Percentiles rank a stretch among this genome's conserved stretches.
Conservation (phyloP, 305 asterid species). For the Euphrasia arctica region DNA sequence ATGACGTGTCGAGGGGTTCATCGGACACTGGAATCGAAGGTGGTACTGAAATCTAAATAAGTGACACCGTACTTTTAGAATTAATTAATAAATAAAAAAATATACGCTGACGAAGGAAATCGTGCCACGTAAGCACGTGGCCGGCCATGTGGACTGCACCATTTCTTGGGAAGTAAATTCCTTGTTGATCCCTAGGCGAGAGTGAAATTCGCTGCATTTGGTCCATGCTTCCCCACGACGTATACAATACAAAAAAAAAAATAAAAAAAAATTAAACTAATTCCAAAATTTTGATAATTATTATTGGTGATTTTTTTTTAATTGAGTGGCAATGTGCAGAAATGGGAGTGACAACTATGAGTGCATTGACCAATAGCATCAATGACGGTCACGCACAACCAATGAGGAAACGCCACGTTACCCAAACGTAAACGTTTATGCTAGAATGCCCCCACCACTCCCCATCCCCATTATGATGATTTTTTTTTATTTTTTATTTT, state of each 20-base stretch:
- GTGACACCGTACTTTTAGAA: too few species aligned
- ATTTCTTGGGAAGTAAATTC: slow-evolving; percentile 29
- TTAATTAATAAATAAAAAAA: slow-evolving; percentile 8
- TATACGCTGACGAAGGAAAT: slow-evolving; percentile 4
- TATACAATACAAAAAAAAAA: too few species aligned
- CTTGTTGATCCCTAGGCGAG: slow-evolving; percentile 51
- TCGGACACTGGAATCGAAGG: slow-evolving; percentile 17
- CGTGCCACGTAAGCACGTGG: slow-evolving; percentile 38
- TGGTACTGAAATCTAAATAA: not conserved
- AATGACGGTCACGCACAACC: slow-evolving; percentile 34
- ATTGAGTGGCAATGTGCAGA: slow-evolving; percentile 15
- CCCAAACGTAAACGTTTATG: slow-evolving; percentile 33
- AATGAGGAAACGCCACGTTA: slow-evolving; percentile 38
- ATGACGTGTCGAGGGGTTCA: slow-evolving; percentile 26
- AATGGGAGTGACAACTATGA: slow-evolving; percentile 25
- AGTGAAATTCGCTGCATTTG: slow-evolving; percentile 40
- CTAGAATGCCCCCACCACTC: slow-evolving; percentile 26
- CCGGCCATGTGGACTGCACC: slow-evolving; percentile 48
- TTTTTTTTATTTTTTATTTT: too few species aligned
- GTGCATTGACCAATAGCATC: slow-evolving; percentile 37
- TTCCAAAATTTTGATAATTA: too few species aligned
- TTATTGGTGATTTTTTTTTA: not conserved
- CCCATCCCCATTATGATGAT: slow-evolving; percentile 27
- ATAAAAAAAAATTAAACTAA: too few species aligned
- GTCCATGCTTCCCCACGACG: slow-evolving; percentile 29